Evolutionary conservation across 305 asterid genomes (phyloP).

Genomic region (Rubia tinctorum): DNA sequence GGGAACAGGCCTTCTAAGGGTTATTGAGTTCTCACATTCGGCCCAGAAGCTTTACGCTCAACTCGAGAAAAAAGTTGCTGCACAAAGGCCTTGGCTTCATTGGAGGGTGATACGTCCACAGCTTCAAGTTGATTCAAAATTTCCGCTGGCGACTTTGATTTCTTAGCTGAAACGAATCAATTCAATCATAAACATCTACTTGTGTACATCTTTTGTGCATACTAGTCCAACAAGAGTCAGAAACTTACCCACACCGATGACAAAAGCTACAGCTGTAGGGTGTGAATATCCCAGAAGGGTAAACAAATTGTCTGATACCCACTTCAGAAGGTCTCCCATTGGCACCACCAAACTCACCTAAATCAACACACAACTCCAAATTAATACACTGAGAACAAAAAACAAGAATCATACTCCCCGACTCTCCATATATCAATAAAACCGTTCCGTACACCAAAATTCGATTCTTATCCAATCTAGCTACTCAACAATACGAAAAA

Average conservation of each 20-base stretch:
- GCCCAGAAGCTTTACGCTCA: conserved; percentile 75
- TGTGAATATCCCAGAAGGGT: conserved; percentile 76
- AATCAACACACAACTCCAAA: neutral
- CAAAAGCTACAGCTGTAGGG: conserved; percentile 60
- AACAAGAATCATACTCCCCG: neutral
- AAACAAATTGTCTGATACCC: conserved; percentile 80
- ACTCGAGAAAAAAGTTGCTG: conserved; percentile 67
- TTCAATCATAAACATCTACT: neutral
- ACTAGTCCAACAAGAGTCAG: neutral
- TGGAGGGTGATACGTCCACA: conserved; percentile 58
- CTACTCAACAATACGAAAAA: neutral
- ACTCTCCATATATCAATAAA: neutral
- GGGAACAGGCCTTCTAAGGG: conserved; percentile 10
- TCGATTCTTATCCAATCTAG: neutral
- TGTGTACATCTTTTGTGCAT: neutral
- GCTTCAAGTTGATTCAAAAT: conserved; percentile 53
- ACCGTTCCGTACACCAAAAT: neutral
- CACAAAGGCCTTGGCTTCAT: conserved; percentile 60
- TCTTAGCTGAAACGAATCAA: conserved; percentile 52
- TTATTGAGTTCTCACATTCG: conserved; percentile 44
- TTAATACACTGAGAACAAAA: neutral
- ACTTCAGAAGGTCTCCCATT: conserved; percentile 69
- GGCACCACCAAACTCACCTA: conserved; percentile 15
- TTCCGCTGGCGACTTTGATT: conserved; percentile 85
- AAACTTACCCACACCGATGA: conserved; percentile 64